These are phyloP conservation scores for Alternaria angustiovoidea DNA, from an alignment of 2,329 filamentous ascomycete genomes.

Conservation along the genomic window DNA sequence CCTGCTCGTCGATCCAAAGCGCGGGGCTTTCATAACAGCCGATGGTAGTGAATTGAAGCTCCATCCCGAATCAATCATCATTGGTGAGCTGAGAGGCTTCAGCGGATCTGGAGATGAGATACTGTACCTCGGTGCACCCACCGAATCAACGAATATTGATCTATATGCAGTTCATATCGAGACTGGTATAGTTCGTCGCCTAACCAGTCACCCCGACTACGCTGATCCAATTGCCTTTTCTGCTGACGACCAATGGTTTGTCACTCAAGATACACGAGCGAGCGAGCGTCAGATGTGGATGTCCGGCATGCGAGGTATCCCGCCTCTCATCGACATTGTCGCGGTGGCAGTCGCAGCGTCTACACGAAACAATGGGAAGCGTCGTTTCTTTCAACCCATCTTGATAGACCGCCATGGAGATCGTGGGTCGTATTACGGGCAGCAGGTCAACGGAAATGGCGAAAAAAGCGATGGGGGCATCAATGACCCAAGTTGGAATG, in stretches of 20 bases:
- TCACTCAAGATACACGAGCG: slow-evolving; percentile 56
- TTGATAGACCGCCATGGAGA: slow-evolving; percentile 58
- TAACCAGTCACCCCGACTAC: slow-evolving; percentile 58
- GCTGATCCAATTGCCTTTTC: slow-evolving; percentile 55
- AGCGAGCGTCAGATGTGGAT: slow-evolving; percentile 55
- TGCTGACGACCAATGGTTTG: slow-evolving; percentile 55
- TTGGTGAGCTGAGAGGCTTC: slow-evolving; percentile 59
- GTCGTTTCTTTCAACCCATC: slow-evolving; percentile 58
- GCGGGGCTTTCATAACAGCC: background rate
- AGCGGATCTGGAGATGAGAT: slow-evolving; percentile 54
- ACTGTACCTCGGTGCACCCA: slow-evolving; percentile 52
- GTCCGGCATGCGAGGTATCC: slow-evolving; percentile 53
- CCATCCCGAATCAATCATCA: slow-evolving; percentile 41
- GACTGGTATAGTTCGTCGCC: slow-evolving; percentile 53
- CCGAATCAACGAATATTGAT: slow-evolving; percentile 58
- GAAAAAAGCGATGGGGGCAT: slow-evolving; percentile 23
- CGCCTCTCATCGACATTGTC: slow-evolving; percentile 52
- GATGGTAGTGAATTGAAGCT: slow-evolving; percentile 26
- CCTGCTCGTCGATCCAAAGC: background rate
- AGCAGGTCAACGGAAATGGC: slow-evolving; percentile 50
- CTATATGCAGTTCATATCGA: slow-evolving; percentile 53
- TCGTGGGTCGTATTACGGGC: slow-evolving; percentile 56
- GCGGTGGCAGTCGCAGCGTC: slow-evolving; percentile 40
- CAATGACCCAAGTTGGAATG: slow-evolving; percentile 61
- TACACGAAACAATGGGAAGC: slow-evolving; percentile 56